phyloP scores from a whole-genome alignment of 768 basidiomycete genomes.

The Chalciporus chontae region DNA sequence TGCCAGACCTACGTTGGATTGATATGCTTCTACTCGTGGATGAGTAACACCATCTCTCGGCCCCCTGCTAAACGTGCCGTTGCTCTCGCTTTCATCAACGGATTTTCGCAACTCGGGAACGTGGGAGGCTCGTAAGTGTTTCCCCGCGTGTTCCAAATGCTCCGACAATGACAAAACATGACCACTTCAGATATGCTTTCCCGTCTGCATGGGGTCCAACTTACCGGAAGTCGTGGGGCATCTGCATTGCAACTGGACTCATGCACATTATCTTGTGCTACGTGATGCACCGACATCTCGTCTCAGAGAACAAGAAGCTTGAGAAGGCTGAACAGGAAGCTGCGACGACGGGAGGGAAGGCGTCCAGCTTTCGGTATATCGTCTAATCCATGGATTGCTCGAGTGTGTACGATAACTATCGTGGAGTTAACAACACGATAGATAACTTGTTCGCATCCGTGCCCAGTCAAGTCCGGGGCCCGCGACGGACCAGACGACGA shows the following conservation, averaged over 20 bases:
- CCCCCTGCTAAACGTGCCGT: slow-evolving; percentile 80
- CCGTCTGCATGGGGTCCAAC: slow-evolving; percentile 61
- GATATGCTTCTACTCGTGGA: slow-evolving; percentile 52
- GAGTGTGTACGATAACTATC: too few species aligned
- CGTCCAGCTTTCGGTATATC: neutral
- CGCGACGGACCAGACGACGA: too few species aligned
- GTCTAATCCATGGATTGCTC: too few species aligned
- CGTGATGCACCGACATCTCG: neutral
- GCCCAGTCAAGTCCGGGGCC: too few species aligned
- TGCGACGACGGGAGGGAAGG: neutral
- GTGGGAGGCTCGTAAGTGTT: slow-evolving; percentile 53
- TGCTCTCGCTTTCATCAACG: slow-evolving; percentile 73
- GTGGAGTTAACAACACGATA: too few species aligned
- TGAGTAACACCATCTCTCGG: slow-evolving; percentile 56
- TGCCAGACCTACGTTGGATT: slow-evolving; percentile 67
- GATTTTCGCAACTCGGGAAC: slow-evolving; percentile 76
- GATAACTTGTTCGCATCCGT: too few species aligned
- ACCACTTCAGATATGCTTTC: slow-evolving; percentile 46
- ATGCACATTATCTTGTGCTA: neutral
- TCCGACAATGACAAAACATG: too few species aligned
- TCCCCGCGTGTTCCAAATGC: too few species aligned
- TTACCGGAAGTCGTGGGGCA: slow-evolving; percentile 63
- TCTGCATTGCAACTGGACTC: slow-evolving; percentile 53
- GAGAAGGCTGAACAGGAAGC: slow-evolving; percentile 1
- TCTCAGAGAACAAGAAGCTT: neutral